Conservation (phyloP, 306 rosid species). For the Quercus rubra region DNA sequence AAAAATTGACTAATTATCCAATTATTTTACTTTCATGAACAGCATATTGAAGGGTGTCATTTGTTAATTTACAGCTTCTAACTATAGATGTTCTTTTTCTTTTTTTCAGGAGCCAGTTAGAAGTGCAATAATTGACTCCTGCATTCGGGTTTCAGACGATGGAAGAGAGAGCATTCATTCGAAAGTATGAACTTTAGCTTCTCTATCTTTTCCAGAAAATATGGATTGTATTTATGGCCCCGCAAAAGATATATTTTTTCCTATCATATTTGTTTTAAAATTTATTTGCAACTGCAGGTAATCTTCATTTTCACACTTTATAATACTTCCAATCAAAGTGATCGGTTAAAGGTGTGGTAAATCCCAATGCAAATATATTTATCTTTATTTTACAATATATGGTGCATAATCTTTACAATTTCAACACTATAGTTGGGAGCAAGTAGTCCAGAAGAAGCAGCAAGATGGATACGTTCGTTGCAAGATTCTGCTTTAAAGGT, state of each 20-base stretch:
- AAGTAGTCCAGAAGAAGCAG: slow-evolving; percentile 89
- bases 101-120: slow-evolving; percentile 66
- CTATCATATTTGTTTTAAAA: not conserved
- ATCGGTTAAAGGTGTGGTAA: slow-evolving; percentile 71
- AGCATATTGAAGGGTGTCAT: not conserved
- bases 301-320: slow-evolving; percentile 66
- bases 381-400: slow-evolving; percentile 6
- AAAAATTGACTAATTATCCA: not conserved
- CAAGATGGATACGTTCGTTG: slow-evolving; percentile 74
- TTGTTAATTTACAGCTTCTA: slow-evolving; percentile 5
- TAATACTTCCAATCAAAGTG: slow-evolving; percentile 62
- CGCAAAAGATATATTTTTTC: slow-evolving; percentile 5
- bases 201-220: not conserved
- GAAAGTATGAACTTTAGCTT: slow-evolving; percentile 42
- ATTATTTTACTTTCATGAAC: not conserved
- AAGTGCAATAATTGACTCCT: slow-evolving; percentile 74
- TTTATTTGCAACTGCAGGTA: slow-evolving; percentile 44
- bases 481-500: slow-evolving; percentile 78
- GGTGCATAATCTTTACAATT: slow-evolving; percentile 13
- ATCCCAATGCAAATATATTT: not conserved
- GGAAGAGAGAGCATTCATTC: slow-evolving; percentile 69
- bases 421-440: slow-evolving; percentile 66
- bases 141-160: slow-evolving; percentile 66
- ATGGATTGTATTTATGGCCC: not conserved
- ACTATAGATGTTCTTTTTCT: slow-evolving; percentile 13